Conservation (phyloP, 129 eudicot genomes). For the Heracleum sosnowskyi region DNA sequence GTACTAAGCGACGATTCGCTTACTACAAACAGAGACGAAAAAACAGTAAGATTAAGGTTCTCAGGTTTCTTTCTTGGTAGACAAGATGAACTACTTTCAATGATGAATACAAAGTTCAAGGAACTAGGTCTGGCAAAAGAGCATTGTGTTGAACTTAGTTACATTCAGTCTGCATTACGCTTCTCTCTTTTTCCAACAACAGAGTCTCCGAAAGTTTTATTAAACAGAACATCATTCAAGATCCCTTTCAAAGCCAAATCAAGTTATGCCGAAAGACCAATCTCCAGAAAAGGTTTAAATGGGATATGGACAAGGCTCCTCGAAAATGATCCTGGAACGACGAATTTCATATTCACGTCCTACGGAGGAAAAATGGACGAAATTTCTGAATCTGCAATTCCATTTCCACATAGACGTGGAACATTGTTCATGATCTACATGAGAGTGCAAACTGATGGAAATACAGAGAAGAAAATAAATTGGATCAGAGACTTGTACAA, state of each 20-base stretch:
- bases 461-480: conserved; percentile 2
- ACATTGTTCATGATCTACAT: conserved; percentile 20
- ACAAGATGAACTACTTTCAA: not conserved
- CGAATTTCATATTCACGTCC: conserved; percentile 6
- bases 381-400: conserved; percentile 18
- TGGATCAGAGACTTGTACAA: conserved; percentile 15
- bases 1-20: not conserved
- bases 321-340: not conserved
- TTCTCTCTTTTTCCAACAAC: conserved; percentile 3
- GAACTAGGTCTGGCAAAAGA: conserved; percentile 11
- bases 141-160: conserved; percentile 17
- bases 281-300: conserved; percentile 10
- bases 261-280: conserved; percentile 8
- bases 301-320: conserved; percentile 7
- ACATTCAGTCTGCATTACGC: conserved; percentile 17
- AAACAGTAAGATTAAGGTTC: conserved; percentile 5
- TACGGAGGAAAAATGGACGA: conserved; percentile 35
- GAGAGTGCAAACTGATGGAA: conserved; percentile 22
- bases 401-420: conserved; percentile 40
- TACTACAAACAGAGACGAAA: not conserved
- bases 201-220: not conserved
- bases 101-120: conserved; percentile 5
- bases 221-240: not conserved
- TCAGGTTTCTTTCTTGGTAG: conserved; percentile 15
- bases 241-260: conserved; percentile 17